phyloP scores from a whole-genome alignment of 2,329 filamentous ascomycete genomes.

The Xylariaceae sp. region DNA sequence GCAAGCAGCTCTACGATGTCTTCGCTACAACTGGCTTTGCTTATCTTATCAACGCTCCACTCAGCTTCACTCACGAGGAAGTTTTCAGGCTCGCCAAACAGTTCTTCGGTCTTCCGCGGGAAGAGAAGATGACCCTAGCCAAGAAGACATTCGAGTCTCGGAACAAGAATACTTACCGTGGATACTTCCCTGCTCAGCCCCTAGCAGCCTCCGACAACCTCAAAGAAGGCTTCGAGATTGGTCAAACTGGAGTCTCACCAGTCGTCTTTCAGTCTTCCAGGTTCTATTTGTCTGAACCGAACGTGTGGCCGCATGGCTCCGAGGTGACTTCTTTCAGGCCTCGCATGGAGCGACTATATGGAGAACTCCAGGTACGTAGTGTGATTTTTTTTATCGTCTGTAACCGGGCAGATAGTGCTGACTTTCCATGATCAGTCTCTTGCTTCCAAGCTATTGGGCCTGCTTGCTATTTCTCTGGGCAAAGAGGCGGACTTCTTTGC shows the following conservation, averaged over 20 bases:
- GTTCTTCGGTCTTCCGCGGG: background rate
- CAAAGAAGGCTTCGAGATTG: background rate
- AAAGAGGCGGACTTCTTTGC: background rate
- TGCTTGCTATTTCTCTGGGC: background rate
- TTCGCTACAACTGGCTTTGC: background rate
- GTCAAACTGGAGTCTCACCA: background rate
- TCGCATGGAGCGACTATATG: background rate
- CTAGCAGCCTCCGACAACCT: background rate
- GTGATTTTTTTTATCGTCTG: background rate
- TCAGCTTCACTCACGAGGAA: background rate
- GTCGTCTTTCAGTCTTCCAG: background rate
- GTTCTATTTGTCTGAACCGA: background rate
- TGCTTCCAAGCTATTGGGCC: background rate
- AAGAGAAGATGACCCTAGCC: background rate
- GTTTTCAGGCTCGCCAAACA: background rate
- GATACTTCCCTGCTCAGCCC: background rate
- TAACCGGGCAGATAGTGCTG: background rate
- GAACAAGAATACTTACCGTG: background rate
- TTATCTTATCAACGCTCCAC: background rate
- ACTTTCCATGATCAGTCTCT: background rate
- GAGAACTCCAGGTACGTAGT: background rate
- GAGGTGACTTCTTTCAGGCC: background rate
- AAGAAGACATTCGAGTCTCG: background rate
- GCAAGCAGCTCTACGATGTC: background rate
- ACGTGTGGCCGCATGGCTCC: background rate